phyloP scores from a whole-genome alignment of 73 alveolate genomes.

The Tetrahymena malaccensis region DNA sequence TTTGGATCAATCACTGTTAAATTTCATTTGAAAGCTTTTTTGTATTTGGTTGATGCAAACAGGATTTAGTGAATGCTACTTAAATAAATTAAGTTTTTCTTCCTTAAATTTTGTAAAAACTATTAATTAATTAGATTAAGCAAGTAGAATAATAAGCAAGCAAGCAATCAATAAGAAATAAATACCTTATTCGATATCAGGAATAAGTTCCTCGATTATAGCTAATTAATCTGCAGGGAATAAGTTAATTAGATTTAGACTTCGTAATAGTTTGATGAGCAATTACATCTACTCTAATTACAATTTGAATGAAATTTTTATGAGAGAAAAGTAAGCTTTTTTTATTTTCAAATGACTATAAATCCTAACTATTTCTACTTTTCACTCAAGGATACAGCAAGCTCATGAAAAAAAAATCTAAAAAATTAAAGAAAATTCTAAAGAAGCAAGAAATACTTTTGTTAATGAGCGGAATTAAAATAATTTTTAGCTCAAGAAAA shows the following conservation, averaged over 20 bases:
- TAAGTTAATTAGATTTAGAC: not conserved
- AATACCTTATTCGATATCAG: not conserved
- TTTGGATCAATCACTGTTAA: not conserved
- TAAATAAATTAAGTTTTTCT: not conserved
- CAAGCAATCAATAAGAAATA: no score
- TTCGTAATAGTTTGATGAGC: not conserved
- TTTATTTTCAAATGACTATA: not conserved
- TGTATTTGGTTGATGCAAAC: no score
- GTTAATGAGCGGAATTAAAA: not conserved
- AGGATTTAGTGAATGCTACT: not conserved
- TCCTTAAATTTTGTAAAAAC: not conserved
- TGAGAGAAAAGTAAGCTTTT: not conserved
- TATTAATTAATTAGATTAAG: no score
- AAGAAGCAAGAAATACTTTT: not conserved
- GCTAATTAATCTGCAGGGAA: not conserved
- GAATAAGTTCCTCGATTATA: not conserved
- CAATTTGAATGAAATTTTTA: not conserved
- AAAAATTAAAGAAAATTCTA: not conserved
- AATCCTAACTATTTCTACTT: not conserved
- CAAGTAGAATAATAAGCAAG: not conserved
- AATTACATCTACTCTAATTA: not conserved
- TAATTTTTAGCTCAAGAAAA: not conserved
- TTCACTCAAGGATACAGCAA: not conserved
- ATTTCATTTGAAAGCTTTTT: not conserved
- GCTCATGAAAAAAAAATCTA: not conserved